Base-by-base conservation (phyloP, 805 yeast species). In the Kluyveromyces starmeri region DNA sequence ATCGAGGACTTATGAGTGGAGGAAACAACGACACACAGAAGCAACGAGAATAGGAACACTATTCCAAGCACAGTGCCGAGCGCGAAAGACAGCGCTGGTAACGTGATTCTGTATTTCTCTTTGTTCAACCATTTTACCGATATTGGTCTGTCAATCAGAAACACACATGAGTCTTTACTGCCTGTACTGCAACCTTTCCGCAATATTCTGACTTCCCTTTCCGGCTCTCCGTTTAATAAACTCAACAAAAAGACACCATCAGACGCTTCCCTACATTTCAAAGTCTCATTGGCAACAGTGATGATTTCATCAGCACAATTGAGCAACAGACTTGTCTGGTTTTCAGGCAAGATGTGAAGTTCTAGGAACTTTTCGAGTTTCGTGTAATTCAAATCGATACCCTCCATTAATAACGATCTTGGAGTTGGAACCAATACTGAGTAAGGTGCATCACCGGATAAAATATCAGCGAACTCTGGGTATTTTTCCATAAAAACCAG, bases 341-440 rank as follows among this genome's bases (percentile, higher is more conserved):
- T 63, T 14, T 70, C 70, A 2, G 83, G 82, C 2, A 88, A 63
- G 18, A 84, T 61, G 52, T 88, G 97, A 32, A 83, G 59, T 33
- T 68, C 69, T 24, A 83, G 59, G 38, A 86, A 70, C 10, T 71
- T 67, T 27, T 64, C 64, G 20, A 84, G 53, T 12, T 65, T 62
- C 1, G 58, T 52, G 28, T 62, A 62, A 20, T 58, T 58, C 4
- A 59, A 47, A 18, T 73, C 68, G 35, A 71, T 66, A 44, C 73
- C 78, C 22, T 67, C 73, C 40, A 65, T 59, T 7, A 51, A 45
- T 39, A 85, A 52, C 1, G 85, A 73, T 12, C 68, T 67, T 3
- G 72, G 59, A 0, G 78, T 67, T 1, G 97, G 96, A 0, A 85
- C 70, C 17, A 88, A 55, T n/a, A 86, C 53, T 0, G 96, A 83